Conservation (phyloP, 805 yeast genomes). For the Hanseniaspora taiwanica region DNA sequence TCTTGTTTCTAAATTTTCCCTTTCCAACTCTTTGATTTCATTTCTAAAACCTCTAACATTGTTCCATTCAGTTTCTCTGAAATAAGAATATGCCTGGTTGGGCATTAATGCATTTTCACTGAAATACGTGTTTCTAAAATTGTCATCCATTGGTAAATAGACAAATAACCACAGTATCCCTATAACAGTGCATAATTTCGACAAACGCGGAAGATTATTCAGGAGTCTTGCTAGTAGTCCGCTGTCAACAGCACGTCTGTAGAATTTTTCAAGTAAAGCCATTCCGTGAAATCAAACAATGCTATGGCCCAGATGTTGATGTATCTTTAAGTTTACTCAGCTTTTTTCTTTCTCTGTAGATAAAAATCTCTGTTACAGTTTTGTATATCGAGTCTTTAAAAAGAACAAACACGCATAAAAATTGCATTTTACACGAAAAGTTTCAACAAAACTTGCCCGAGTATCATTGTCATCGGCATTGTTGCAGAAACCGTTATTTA, state of each 20-base stretch:
- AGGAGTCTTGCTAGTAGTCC: constrained; percentile 37
- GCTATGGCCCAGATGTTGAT: no score
- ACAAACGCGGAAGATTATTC: constrained; percentile 29
- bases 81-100: constrained; percentile 84
- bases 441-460: no score
- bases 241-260: constrained; percentile 29
- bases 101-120: constrained; percentile 97
- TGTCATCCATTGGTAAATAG: constrained; percentile 65
- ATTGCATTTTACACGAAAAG: no score
- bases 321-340: not conserved
- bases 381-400: no score
- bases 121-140: constrained; percentile 69
- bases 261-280: constrained; percentile 35
- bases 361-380: no score
- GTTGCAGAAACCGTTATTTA: no score
- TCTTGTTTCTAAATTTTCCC: constrained; percentile 18
- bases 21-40: constrained; percentile 26
- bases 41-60: constrained; percentile 68
- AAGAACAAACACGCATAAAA: no score
- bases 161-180: constrained; percentile 48
- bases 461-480: no score
- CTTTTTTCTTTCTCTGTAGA: not conserved
- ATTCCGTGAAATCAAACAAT: constrained; percentile 13
- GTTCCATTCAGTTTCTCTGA: constrained; percentile 92
- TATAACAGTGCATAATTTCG: constrained; percentile 28